Conservation (phyloP, 2,329 filamentous ascomycete genomes). For the Incumbomyces delicatus region DNA sequence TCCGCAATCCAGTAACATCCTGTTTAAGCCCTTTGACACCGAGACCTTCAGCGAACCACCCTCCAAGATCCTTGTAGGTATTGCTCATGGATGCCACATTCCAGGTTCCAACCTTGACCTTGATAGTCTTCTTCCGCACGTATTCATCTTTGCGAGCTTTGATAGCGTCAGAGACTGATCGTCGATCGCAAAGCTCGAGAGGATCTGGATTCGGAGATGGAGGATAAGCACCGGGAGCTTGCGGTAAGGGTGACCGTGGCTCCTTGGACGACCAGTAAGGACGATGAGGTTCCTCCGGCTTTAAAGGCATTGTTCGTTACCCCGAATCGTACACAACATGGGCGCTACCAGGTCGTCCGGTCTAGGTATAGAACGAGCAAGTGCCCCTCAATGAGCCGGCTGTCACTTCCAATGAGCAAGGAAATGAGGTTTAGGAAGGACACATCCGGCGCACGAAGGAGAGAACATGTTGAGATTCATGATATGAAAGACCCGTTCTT, state of each 20-base stretch:
- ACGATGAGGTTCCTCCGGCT: not conserved
- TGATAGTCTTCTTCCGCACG: conserved; percentile 61
- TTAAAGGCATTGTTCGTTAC: not conserved
- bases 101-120: conserved; percentile 88
- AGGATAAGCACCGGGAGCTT: conserved; percentile 43
- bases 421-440: too few species aligned
- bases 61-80: conserved; percentile 75
- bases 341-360: too few species aligned
- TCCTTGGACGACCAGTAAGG: conserved; percentile 14
- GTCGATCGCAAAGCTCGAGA: conserved; percentile 22
- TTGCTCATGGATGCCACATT: conserved; percentile 80
- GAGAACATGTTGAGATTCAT: too few species aligned
- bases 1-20: conserved; percentile 46
- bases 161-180: conserved; percentile 49
- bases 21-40: conserved; percentile 63
- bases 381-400: too few species aligned
- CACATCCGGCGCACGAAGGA: too few species aligned
- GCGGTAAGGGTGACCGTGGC: conserved; percentile 22
- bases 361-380: too few species aligned
- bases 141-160: conserved; percentile 70
- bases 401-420: too few species aligned
- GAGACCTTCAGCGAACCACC: conserved; percentile 76
- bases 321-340: too few species aligned
- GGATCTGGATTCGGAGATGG: conserved; percentile 16
- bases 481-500: too few species aligned